Evolutionary conservation across 805 yeast species (phyloP), one percentile per base, ranked within the genome.

Genomic region (Isabelozyma heimii): DNA sequence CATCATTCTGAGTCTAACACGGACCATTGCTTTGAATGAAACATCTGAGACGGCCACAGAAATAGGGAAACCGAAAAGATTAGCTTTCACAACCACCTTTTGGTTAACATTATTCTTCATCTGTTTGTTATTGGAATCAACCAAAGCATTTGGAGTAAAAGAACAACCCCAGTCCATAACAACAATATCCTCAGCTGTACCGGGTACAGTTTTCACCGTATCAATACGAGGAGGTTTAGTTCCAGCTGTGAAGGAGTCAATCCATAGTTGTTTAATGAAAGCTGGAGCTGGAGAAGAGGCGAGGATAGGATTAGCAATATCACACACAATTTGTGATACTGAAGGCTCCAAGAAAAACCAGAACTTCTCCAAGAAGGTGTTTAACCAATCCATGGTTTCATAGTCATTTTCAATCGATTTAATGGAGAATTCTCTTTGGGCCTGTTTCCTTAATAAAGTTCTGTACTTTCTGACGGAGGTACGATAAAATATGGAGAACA

Each of bases 141-240:
- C 86, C 44, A 82, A 68, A 38, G 91, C 87, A 67, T 89, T 90
- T n/a, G 99, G 99, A 26, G 89, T 87, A 73, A 91, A 89, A 1
- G 97, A 88, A 41, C 87, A 80, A 40, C 84, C 87, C 97, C 97
- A 92, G 69, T 94, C 99, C 97, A 94, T 94, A 46, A 95, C 97
- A 9, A 92, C 95, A 46, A 94, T 86, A 62, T 92, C 97, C 52
- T 87, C 87, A 28, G 83, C 85, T n/a, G 97, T 92, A 53, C 92
- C 89, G 44, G 85, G 88, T 61, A 91, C 81, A 2, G 97, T 89
- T 63, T 94, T 89, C 15, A 92, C 97, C 53, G 77, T 77, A 62
- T 94, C 97, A 51, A 94, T 78, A 66, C 99, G 81, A 33, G 97
- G 97, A 8, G 99, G 97, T 70, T 94, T 94, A 5, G 97, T 85